Conservation (phyloP, 371 early-diverging fungal genomes). For the Haplosporangium sp. region DNA sequence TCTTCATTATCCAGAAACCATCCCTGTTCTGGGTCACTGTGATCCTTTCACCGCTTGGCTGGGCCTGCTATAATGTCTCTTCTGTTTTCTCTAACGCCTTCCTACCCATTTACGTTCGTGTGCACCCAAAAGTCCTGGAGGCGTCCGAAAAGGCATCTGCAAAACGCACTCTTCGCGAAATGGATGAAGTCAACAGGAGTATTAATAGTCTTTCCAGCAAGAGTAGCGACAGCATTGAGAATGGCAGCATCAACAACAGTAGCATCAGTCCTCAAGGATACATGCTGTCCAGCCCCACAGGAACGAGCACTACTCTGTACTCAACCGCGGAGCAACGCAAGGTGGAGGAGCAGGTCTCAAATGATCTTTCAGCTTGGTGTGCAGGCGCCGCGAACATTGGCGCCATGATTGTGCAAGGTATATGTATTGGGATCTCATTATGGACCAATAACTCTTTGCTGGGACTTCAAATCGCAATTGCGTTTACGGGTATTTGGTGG, state of each 20-base stretch:
- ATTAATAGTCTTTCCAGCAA: background rate
- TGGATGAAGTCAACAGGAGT: conserved; percentile 14
- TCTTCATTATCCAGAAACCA: conserved; percentile 23
- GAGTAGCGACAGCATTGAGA: background rate
- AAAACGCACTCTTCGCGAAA: background rate
- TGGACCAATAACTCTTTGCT: conserved; percentile 37
- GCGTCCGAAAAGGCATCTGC: conserved; percentile 12
- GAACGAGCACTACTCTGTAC: background rate
- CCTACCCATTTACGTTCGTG: conserved; percentile 41
- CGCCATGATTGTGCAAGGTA: conserved; percentile 54
- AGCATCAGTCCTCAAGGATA: background rate
- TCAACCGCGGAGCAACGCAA: conserved; percentile 37
- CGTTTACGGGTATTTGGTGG: conserved; percentile 67
- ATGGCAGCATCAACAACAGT: background rate
- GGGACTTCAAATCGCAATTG: conserved; percentile 62
- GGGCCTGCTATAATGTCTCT: conserved; percentile 41
- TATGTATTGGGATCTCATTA: conserved; percentile 35
- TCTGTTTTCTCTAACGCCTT: conserved; percentile 43
- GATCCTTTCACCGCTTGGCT: conserved; percentile 40
- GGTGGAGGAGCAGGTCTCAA: conserved; percentile 43
- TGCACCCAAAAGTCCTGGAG: conserved; percentile 37
- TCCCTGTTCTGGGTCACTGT: conserved; percentile 33
- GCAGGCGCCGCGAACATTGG: conserved; percentile 58
- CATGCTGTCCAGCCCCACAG: background rate
- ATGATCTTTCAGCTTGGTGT: conserved; percentile 58